These are phyloP conservation scores for Saccharomycopsis vini DNA, from an alignment of 805 yeast species.

Conservation along the genomic window DNA sequence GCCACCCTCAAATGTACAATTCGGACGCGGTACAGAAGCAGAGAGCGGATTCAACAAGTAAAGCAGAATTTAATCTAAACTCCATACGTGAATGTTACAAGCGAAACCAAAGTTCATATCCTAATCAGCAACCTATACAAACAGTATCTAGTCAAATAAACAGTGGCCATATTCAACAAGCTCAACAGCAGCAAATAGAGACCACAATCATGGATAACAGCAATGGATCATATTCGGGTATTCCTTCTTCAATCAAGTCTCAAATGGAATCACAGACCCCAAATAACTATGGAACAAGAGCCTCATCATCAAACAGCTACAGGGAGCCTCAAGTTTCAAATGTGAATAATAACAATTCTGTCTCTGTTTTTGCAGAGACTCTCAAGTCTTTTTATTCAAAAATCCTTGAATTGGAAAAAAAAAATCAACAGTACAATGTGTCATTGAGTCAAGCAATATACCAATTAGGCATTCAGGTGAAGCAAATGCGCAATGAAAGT, in stretches of 20 bases:
- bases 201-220: neutral
- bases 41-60: neutral
- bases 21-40: conserved; percentile 1
- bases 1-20: no score
- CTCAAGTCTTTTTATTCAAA: conserved; percentile 16
- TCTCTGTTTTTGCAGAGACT: conserved; percentile 16
- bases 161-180: neutral
- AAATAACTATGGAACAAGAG: no score
- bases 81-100: neutral
- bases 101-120: neutral
- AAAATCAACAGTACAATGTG: conserved; percentile 17
- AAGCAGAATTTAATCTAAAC: neutral
- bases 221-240: no score
- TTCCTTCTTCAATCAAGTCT: no score
- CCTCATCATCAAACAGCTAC: neutral
- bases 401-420: conserved; percentile 18
- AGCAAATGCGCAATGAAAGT: conserved; percentile 2
- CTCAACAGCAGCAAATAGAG: neutral
- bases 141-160: neutral
- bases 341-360: neutral
- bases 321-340: neutral
- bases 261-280: no score
- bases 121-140: neutral
- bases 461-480: conserved; percentile 12
- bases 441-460: conserved; percentile 14